Base-by-base conservation (phyloP, 2,329 filamentous ascomycete genomes). In the Pseudogymnoascus sp. region DNA sequence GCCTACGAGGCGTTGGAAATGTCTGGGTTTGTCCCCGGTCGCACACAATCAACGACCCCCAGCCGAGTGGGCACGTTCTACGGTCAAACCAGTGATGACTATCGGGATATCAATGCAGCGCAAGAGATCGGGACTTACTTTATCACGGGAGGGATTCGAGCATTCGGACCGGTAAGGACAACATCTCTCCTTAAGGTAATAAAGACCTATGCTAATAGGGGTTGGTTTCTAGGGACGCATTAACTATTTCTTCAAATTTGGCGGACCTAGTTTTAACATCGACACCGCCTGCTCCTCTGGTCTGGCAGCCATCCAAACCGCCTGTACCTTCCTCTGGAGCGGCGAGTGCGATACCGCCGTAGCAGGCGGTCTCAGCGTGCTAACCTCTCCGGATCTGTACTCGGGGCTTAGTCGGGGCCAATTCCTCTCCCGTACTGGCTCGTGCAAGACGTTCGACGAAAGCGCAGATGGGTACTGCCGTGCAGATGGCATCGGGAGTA, bases 1-100 rank as follows among this genome's bases (percentile, higher is more conserved):
- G 89, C 89, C 0, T 93, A 91, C 69, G 90, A 93, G 71, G 90
- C 90, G 0, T 79, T 95, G 59, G 90, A 95, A 73, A 90, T 90
- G 85, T 87, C 87, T 33, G 90, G 90, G 1, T 89, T 90, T 70
- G 87, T 91, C 9, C 69, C 71, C 1, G 71, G 73, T 33, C 66
- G 69, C 47, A 74, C 71, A 15, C 67, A 64, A 3, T 71, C 72
- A 4, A 73, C 71, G 8, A 68, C 69, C 31, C 86, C 91, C 5
- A 67, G 72, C 44, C 69, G 71, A 17, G 68, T 74, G 57, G 72
- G 72, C 1, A 71, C 70, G 21, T 74, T 71, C 35, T 73, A 72
- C 60, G 72, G 72, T 21, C 69, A 71, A 42, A 72, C 71, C 2
- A 70, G 67, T 65, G 70, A 73, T 50, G 72, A 74, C 60, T 74